Evolutionary conservation across 2,329 filamentous ascomycete genomes (phyloP).

Genomic region (Bipolaris victoriae): DNA sequence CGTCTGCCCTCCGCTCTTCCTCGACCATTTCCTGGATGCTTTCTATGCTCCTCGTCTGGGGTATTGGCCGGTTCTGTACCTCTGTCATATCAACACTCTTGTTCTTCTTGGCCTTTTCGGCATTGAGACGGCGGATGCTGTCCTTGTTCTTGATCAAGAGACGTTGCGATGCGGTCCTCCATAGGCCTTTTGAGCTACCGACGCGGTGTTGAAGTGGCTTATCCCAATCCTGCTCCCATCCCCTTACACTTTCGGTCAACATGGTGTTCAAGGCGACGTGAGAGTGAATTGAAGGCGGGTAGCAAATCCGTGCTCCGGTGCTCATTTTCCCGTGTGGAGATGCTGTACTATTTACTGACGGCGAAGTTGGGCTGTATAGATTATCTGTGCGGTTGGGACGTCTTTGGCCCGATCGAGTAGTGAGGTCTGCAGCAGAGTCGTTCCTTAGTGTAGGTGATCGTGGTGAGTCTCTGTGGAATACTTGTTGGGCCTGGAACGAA

Average conservation of each 20-base stretch:
- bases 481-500: conserved; percentile 10
- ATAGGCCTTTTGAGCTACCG: conserved; percentile 7
- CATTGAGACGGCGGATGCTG: conserved; percentile 6
- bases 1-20: conserved; percentile 10
- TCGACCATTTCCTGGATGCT: conserved; percentile 19
- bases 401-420: conserved; percentile 1
- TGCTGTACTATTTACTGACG: not conserved
- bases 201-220: conserved; percentile 11
- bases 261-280: not conserved
- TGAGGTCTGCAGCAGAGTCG: conserved; percentile 14
- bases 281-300: not conserved
- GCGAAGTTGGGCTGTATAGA: not conserved
- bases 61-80: not conserved
- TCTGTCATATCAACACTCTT: not conserved
- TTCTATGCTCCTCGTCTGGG: conserved; percentile 11
- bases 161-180: conserved; percentile 10
- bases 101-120: conserved; percentile 2
- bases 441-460: conserved; percentile 1
- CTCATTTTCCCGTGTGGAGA: not conserved
- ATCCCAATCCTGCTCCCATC: conserved; percentile 16
- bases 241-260: not conserved
- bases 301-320: not conserved
- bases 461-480: conserved; percentile 2
- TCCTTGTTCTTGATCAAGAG: conserved; percentile 12
- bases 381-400: not conserved